phyloP scores from a whole-genome alignment of 2,329 filamentous ascomycete genomes.

The Fusarium setosum region DNA sequence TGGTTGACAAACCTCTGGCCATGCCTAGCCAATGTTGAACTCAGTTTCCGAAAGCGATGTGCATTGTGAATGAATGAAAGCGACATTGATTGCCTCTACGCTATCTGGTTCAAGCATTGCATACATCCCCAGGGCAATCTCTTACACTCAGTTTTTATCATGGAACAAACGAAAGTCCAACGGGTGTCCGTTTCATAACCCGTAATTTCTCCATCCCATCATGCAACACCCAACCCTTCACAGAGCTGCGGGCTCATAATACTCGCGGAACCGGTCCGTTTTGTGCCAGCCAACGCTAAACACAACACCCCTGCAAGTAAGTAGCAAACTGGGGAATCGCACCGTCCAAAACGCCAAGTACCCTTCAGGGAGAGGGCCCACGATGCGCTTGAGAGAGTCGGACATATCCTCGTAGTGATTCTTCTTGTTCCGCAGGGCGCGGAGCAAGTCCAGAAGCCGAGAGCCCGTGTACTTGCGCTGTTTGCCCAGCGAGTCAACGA shows the following conservation, averaged over 20 bases:
- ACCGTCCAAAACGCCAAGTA: conserved; percentile 88
- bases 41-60: too few species aligned
- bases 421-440: conserved; percentile 93
- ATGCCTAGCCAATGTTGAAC: too few species aligned
- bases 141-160: neutral
- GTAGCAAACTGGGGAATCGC: conserved; percentile 81
- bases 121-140: neutral
- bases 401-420: conserved; percentile 99
- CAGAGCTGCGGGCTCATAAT: conserved; percentile 67
- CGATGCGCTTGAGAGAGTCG: conserved; percentile 74
- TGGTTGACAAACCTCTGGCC: neutral
- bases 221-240: conserved; percentile 17
- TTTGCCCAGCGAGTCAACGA: conserved; percentile 90
- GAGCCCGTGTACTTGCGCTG: conserved; percentile 94
- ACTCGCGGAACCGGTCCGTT: conserved; percentile 76
- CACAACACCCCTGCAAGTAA: conserved; percentile 82
- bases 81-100: neutral
- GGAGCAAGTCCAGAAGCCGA: conserved; percentile 84
- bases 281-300: conserved; percentile 72
- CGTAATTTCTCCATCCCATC: neutral
- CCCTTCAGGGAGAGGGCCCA: conserved; percentile 81
- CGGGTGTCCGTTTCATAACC: neutral
- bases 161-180: neutral
- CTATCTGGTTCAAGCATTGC: neutral
- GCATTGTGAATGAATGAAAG: too few species aligned